Evolutionary conservation across 1,139 yeast species (phyloP).

Genomic region (Zygoascus meyerae): DNA sequence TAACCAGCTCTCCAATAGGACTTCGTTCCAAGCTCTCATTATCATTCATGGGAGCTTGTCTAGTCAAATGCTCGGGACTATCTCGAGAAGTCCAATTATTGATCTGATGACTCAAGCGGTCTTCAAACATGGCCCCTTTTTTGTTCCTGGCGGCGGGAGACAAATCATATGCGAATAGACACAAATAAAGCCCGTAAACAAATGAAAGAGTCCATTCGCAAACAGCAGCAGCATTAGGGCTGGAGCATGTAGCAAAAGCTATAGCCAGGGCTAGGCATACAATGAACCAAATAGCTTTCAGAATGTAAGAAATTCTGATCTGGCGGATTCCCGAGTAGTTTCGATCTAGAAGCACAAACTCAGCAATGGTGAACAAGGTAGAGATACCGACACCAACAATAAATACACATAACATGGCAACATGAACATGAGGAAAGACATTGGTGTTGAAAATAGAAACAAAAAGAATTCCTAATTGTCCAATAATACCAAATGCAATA

Average conservation of each 20-base stretch:
- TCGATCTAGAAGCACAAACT: constrained; percentile 58
- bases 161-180: constrained; percentile 65
- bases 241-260: constrained; percentile 52
- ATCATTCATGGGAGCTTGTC: constrained; percentile 18
- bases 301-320: constrained; percentile 39
- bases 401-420: constrained; percentile 66
- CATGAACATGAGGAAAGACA: constrained; percentile 53
- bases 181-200: constrained; percentile 69
- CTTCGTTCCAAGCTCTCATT: constrained; percentile 16
- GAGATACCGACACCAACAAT: constrained; percentile 66
- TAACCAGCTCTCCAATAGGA: constrained; percentile 17
- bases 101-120: constrained; percentile 11
- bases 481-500: constrained; percentile 51
- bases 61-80: constrained; percentile 1
- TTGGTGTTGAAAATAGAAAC: constrained; percentile 72
- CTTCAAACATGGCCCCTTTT: constrained; percentile 22
- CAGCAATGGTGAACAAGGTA: constrained; percentile 52
- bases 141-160: constrained; percentile 39
- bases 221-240: constrained; percentile 47
- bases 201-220: constrained; percentile 84
- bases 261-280: constrained; percentile 68
- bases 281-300: constrained; percentile 60
- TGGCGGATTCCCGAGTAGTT: constrained; percentile 38
- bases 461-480: constrained; percentile 72
- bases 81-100: constrained; percentile 3